Percentiles rank a stretch among this genome's conserved stretches.
phyloP scores from a whole-genome alignment of 129 eudicot species.

The Flaveria linearis region DNA sequence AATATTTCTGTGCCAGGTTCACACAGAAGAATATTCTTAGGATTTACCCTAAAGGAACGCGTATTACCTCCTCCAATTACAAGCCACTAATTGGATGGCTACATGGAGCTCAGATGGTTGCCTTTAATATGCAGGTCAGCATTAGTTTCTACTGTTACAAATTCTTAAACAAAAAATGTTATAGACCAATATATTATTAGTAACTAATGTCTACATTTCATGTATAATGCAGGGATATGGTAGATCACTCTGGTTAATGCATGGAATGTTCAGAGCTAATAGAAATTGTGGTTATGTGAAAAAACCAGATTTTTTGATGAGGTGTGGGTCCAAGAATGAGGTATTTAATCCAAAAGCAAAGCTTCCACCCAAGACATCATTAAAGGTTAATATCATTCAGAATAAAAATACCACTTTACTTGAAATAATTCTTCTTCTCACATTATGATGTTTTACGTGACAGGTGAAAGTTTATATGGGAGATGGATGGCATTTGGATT shows the following conservation, averaged over 20 bases:
- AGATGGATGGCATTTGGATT: constrained; percentile 77
- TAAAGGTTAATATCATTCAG: constrained; percentile 48
- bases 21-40: constrained; percentile 74
- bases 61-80: constrained; percentile 81
- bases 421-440: constrained; percentile 10
- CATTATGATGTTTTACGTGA: constrained; percentile 7
- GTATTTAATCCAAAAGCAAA: constrained; percentile 44
- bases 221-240: constrained; percentile 48
- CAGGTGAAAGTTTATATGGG: constrained; percentile 77
- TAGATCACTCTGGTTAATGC: constrained; percentile 55
- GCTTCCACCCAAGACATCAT: constrained; percentile 39
- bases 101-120: constrained; percentile 98
- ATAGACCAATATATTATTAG: neutral
- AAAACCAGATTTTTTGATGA: constrained; percentile 48
- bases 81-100: constrained; percentile 76
- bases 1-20: constrained; percentile 45
- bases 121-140: constrained; percentile 89
- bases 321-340: constrained; percentile 32
- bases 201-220: neutral
- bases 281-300: constrained; percentile 83
- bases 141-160: constrained; percentile 1
- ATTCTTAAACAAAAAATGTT: neutral
- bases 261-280: constrained; percentile 79
- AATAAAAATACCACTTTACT: constrained; percentile 3
- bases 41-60: constrained; percentile 72